A percentile compares a stretch with the other conserved stretches of the same genome.
Conservation (phyloP, 2,329 filamentous ascomycete species). For the Neofusicoccum sp. region DNA sequence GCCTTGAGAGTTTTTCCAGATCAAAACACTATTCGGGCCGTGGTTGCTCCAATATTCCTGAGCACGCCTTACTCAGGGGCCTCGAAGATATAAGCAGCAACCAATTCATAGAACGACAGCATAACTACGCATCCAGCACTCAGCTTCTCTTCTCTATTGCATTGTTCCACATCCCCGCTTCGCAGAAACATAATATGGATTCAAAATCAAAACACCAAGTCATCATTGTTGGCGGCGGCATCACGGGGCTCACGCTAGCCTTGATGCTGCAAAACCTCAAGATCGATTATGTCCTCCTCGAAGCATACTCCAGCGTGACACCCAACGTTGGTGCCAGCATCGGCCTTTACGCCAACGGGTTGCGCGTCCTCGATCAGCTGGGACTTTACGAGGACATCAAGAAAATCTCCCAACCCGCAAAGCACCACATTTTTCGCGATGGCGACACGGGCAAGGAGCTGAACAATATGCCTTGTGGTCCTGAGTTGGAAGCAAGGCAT, state of each 20-base stretch:
- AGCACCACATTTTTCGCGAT: background rate
- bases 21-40: too few relatives aligned
- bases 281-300: constrained; percentile 25
- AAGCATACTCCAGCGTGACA: constrained; percentile 22
- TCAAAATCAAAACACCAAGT: background rate
- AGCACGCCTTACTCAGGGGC: too few relatives aligned
- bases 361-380: constrained; percentile 18
- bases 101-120: too few relatives aligned
- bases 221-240: constrained; percentile 17
- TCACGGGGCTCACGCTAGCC: constrained; percentile 23
- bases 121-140: too few relatives aligned
- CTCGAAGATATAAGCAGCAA: too few relatives aligned
- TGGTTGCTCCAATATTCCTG: too few relatives aligned
- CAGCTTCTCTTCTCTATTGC: too few relatives aligned
- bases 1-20: too few relatives aligned
- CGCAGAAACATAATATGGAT: background rate
- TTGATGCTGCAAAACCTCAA: constrained; percentile 20
- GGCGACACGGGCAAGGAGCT: background rate
- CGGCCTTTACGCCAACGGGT: constrained; percentile 21
- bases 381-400: background rate
- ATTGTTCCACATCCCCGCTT: background rate
- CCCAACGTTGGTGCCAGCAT: constrained; percentile 25
- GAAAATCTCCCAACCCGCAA: background rate
- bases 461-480: background rate
- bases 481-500: constrained; percentile 2